Conservation (phyloP, 169 alveolate species). For the Plasmodium relictum region DNA sequence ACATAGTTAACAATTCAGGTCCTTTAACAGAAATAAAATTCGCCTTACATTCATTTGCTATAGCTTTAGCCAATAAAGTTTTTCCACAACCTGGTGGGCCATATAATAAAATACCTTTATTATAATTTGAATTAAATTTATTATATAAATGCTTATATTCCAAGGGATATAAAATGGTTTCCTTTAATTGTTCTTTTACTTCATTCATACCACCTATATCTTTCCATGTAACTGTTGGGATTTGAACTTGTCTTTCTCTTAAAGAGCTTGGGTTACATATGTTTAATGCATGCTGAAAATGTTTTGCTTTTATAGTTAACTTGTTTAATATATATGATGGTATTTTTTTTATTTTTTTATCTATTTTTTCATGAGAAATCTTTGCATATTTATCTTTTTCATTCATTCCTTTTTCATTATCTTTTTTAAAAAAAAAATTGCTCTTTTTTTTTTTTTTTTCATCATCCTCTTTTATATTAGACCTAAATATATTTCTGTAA, state of each 20-base stretch:
- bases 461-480: neutral
- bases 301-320: constrained; percentile 83
- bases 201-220: constrained; percentile 94
- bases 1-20: constrained; percentile 87
- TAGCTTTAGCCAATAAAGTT: constrained; percentile 93
- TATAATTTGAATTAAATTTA: constrained; percentile 87
- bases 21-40: constrained; percentile 92
- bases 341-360: constrained; percentile 28
- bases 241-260: constrained; percentile 94
- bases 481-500: neutral
- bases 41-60: constrained; percentile 93
- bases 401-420: neutral
- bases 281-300: constrained; percentile 90
- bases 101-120: constrained; percentile 91
- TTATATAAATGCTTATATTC: constrained; percentile 87
- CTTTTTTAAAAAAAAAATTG: neutral
- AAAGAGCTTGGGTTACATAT: constrained; percentile 93
- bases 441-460: neutral
- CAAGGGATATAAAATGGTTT: constrained; percentile 88
- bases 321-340: constrained; percentile 81
- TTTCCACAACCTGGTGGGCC: constrained; percentile 98
- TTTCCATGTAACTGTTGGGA: constrained; percentile 96
- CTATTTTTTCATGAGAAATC: constrained; percentile 10
- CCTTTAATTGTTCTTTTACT: constrained; percentile 90
- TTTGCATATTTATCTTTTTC: neutral